Conservation (phyloP, 257 asterid genomes). For the Fraxinus pennsylvanica region DNA sequence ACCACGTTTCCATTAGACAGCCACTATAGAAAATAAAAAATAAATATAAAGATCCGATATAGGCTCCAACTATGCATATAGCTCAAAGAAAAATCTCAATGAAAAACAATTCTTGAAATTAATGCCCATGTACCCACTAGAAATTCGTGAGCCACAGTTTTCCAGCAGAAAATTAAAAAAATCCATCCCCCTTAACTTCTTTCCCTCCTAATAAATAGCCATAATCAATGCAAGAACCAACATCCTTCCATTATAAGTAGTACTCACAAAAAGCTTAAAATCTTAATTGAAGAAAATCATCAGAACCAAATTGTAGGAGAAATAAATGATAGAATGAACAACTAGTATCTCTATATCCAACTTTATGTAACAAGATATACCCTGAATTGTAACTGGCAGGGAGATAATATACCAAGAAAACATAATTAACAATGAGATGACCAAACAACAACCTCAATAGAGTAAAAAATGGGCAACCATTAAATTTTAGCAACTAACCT, state of each 20-base stretch:
- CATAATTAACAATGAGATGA: not conserved
- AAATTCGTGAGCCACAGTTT: not conserved
- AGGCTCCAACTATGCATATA: not conserved
- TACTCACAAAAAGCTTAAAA: not conserved
- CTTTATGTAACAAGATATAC: not conserved
- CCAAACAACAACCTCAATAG: not conserved
- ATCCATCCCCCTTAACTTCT: not conserved
- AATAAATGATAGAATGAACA: not conserved
- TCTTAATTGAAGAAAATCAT: not conserved
- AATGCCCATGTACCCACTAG: not conserved
- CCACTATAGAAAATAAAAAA: not conserved
- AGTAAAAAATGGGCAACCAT: not conserved
- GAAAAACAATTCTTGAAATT: not conserved
- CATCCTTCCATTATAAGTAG: not conserved
- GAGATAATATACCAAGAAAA: not conserved
- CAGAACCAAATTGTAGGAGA: not conserved
- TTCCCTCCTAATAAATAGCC: not conserved
- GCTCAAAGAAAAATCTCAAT: not conserved
- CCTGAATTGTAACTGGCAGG: not conserved
- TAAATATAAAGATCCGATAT: not conserved
- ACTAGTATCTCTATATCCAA: not conserved
- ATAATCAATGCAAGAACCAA: not conserved
- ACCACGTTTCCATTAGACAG: not conserved
- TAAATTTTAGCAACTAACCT: slow-evolving; percentile 51
- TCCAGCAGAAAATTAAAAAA: not conserved